Conservation (phyloP, 805 yeast genomes). For the Starmerella stigmatis region DNA sequence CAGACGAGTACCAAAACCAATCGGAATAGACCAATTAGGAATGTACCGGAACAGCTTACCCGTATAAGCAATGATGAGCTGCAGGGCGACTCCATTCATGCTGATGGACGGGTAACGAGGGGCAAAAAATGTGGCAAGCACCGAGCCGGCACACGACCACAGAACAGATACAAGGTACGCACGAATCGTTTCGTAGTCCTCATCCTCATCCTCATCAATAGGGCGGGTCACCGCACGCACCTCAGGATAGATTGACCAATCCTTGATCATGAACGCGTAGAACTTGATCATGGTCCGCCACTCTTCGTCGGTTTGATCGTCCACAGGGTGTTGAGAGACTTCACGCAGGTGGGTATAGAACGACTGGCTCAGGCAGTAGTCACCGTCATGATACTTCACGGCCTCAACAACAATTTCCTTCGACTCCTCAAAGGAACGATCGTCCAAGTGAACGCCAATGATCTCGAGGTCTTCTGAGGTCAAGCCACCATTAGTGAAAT, state of each 20-base stretch:
- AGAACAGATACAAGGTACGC: slow-evolving; percentile 41
- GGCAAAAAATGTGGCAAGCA: slow-evolving; percentile 29
- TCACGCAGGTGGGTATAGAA: slow-evolving; percentile 32
- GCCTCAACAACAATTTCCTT: slow-evolving; percentile 35
- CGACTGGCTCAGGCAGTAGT: slow-evolving; percentile 38
- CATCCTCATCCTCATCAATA: slow-evolving; percentile 34
- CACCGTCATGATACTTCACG: slow-evolving; percentile 36
- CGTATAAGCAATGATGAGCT: slow-evolving; percentile 49
- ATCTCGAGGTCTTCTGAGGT: slow-evolving; percentile 10
- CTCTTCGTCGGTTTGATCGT: slow-evolving; percentile 18
- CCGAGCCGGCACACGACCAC: slow-evolving; percentile 51
- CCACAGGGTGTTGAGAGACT: slow-evolving; percentile 17
- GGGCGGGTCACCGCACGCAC: slow-evolving; percentile 47
- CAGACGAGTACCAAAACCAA: slow-evolving; percentile 5
- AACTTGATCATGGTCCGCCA: slow-evolving; percentile 23
- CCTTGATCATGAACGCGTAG: slow-evolving; percentile 36
- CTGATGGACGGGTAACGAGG: slow-evolving; percentile 45
- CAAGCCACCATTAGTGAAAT: slow-evolving; percentile 1
- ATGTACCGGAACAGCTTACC: slow-evolving; percentile 37
- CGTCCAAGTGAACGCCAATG: slow-evolving; percentile 20
- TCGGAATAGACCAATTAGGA: slow-evolving; percentile 11
- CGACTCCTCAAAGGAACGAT: slow-evolving; percentile 32
- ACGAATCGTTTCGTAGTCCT: slow-evolving; percentile 40
- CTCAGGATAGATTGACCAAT: slow-evolving; percentile 50
- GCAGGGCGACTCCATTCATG: slow-evolving; percentile 43